A percentile compares a stretch with the other conserved stretches of the same genome.
Evolutionary conservation across 2,329 filamentous ascomycete species (phyloP).

Genomic region (Paraphoma chrysanthemicola): DNA sequence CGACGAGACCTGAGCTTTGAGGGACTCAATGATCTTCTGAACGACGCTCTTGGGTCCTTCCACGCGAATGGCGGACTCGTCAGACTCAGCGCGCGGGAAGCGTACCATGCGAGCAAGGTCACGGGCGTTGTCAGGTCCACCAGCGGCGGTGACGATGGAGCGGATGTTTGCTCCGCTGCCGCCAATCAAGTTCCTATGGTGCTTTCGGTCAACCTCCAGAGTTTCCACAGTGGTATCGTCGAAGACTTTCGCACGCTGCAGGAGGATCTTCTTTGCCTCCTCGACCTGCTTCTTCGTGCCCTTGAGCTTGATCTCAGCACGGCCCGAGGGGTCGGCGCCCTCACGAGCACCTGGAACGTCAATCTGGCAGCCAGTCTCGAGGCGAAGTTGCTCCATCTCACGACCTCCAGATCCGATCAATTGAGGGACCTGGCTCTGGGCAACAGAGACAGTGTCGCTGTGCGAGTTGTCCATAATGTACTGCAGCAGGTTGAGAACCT

Average conservation of each 20-base stretch:
- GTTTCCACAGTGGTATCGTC: slow-evolving; percentile 87
- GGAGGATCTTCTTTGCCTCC: slow-evolving; percentile 87
- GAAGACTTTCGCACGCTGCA: slow-evolving; percentile 85
- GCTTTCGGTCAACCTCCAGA: slow-evolving; percentile 91
- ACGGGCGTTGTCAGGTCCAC: slow-evolving; percentile 85
- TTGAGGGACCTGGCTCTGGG: slow-evolving; percentile 91
- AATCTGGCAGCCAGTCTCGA: slow-evolving; percentile 84
- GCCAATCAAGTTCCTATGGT: slow-evolving; percentile 90
- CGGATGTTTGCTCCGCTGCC: slow-evolving; percentile 83
- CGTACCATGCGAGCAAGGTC: slow-evolving; percentile 88
- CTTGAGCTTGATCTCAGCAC: slow-evolving; percentile 88
- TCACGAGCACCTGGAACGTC: slow-evolving; percentile 87
- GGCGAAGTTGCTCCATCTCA: slow-evolving; percentile 88
- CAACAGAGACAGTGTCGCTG: slow-evolving; percentile 79
- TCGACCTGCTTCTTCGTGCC: slow-evolving; percentile 91
- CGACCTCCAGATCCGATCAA: slow-evolving; percentile 90
- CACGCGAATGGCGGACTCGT: slow-evolving; percentile 83
- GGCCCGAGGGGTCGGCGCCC: slow-evolving; percentile 66
- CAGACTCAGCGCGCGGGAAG: slow-evolving; percentile 88
- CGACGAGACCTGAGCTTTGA: slow-evolving; percentile 81
- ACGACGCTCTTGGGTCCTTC: slow-evolving; percentile 86
- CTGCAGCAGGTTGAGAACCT: slow-evolving; percentile 86
- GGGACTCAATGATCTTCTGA: slow-evolving; percentile 84
- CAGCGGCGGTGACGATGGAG: slow-evolving; percentile 84
- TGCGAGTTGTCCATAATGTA: slow-evolving; percentile 89